Conservation (phyloP, 768 basidiomycete species). For the Tricholoma sp. region DNA sequence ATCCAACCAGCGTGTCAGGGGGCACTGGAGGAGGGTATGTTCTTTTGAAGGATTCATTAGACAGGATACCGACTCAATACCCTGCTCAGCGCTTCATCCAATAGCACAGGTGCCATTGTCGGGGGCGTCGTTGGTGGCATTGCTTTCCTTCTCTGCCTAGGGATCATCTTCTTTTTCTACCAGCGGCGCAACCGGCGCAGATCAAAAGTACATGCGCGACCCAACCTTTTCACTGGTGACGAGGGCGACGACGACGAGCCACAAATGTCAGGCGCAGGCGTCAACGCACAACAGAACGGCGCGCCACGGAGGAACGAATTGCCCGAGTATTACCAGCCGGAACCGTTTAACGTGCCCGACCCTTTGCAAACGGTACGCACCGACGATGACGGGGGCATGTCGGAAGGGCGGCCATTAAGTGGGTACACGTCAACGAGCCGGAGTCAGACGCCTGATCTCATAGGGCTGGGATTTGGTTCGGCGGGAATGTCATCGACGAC, state of each 20-base stretch:
- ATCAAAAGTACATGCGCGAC: slow-evolving; percentile 34
- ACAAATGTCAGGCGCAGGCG: slow-evolving; percentile 11
- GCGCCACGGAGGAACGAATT: slow-evolving; percentile 37
- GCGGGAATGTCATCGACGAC: slow-evolving; percentile 22
- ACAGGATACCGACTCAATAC: not conserved
- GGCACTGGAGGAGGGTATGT: slow-evolving; percentile 21
- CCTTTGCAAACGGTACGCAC: slow-evolving; percentile 39
- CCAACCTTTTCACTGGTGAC: slow-evolving; percentile 61
- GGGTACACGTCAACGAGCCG: slow-evolving; percentile 36
- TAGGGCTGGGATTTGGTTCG: slow-evolving; percentile 17
- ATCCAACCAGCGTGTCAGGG: slow-evolving; percentile 50
- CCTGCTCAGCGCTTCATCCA: slow-evolving; percentile 22
- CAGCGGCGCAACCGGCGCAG: slow-evolving; percentile 31
- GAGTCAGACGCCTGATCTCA: slow-evolving; percentile 42
- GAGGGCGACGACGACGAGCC: slow-evolving; percentile 41
- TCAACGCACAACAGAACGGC: slow-evolving; percentile 4
- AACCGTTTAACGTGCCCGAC: slow-evolving; percentile 69
- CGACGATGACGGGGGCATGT: slow-evolving; percentile 18
- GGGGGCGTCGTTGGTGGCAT: slow-evolving; percentile 24
- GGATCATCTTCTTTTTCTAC: slow-evolving; percentile 19
- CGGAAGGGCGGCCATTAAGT: slow-evolving; percentile 31
- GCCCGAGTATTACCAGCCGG: slow-evolving; percentile 69
- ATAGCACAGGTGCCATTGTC: slow-evolving; percentile 23
- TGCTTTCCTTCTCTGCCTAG: slow-evolving; percentile 13
- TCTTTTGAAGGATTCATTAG: not conserved